Conservation (phyloP, 73 alveolate genomes). For the Paramecium sonneborni region DNA sequence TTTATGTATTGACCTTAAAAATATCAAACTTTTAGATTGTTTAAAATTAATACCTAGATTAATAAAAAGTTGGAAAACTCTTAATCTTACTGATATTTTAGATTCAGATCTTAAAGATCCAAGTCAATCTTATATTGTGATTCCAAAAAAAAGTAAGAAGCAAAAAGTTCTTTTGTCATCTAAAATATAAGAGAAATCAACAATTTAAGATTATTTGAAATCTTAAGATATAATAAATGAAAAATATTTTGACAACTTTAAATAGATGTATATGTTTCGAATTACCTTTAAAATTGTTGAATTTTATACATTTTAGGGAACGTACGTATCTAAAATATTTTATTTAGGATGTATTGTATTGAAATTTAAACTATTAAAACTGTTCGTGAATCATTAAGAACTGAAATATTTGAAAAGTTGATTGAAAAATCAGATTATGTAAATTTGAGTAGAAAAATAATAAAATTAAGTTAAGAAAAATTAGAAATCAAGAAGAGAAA, state of each 20-base stretch:
- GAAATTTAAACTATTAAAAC: slow-evolving; percentile 1
- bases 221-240: neutral
- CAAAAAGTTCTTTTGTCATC: neutral
- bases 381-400: neutral
- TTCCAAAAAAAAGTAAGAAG: neutral
- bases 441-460: neutral
- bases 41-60: neutral
- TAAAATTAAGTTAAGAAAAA: neutral
- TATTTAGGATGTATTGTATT: neutral
- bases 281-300: neutral
- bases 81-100: neutral
- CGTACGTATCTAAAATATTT: neutral
- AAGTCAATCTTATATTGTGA: neutral
- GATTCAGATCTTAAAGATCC: neutral
- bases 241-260: neutral
- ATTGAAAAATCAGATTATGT: neutral
- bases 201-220: neutral
- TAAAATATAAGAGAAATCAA: neutral
- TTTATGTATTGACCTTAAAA: neutral
- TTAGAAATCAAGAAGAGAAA: neutral
- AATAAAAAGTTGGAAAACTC: neutral
- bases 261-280: neutral
- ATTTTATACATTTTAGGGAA: neutral
- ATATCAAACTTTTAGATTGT: neutral
- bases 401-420: neutral